Conservation (phyloP, 495 filamentous ascomycete species). For the Penicillium macrosclerotiorum region DNA sequence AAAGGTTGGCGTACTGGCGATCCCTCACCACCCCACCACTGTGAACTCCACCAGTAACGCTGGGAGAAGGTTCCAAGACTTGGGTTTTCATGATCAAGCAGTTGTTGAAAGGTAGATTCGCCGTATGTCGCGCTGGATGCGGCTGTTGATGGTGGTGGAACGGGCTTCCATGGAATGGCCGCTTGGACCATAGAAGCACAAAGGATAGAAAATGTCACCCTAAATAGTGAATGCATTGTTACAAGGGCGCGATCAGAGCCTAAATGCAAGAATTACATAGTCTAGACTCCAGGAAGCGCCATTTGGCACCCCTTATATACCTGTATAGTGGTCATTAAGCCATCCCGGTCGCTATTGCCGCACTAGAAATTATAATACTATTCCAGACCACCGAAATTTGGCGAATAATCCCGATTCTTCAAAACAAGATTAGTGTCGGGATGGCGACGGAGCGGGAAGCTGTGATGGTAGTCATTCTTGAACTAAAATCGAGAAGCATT, state of each 20-base stretch:
- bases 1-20: constrained; percentile 42
- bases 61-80: constrained; percentile 54
- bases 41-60: constrained; percentile 49
- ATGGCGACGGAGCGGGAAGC: neutral
- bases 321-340: neutral
- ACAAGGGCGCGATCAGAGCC: too few relatives aligned
- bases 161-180: constrained; percentile 8
- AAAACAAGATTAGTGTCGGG: neutral
- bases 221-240: constrained; percentile 1
- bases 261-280: too few relatives aligned
- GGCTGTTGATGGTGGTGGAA: constrained; percentile 8
- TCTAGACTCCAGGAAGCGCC: too few relatives aligned
- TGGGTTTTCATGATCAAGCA: constrained; percentile 54
- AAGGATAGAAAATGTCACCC: constrained; percentile 4
- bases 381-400: constrained; percentile 1
- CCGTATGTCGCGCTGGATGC: constrained; percentile 7
- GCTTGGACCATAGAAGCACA: constrained; percentile 6
- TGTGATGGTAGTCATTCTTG: neutral
- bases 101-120: constrained; percentile 45
- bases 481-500: neutral
- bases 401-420: neutral
- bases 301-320: constrained; percentile 1
- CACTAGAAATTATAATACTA: neutral
- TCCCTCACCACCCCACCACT: constrained; percentile 52
- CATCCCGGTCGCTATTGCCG: neutral